Evolutionary conservation across 495 filamentous ascomycete genomes (phyloP).

Genomic region (Halenospora varia): DNA sequence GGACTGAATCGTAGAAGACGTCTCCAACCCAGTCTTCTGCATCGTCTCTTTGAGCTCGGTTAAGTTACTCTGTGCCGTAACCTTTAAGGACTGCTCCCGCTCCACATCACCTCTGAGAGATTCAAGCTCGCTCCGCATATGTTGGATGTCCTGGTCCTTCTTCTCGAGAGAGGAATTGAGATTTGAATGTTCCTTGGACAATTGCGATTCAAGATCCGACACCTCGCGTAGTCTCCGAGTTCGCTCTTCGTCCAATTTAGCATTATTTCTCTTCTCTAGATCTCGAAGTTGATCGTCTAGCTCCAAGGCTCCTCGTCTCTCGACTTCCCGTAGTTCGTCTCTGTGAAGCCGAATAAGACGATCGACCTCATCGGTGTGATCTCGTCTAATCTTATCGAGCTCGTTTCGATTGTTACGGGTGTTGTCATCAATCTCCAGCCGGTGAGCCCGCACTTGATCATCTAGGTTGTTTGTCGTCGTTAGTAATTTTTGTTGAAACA

Average conservation of each 20-base stretch:
- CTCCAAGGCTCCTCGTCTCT: slow-evolving; percentile 15
- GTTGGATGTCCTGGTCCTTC: slow-evolving; percentile 57
- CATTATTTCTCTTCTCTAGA: slow-evolving; percentile 17
- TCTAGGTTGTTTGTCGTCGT: slow-evolving; percentile 37
- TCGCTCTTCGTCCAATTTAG: slow-evolving; percentile 53
- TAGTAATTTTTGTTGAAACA: slow-evolving; percentile 33
- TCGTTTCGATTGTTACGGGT: slow-evolving; percentile 20
- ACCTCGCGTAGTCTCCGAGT: slow-evolving; percentile 57
- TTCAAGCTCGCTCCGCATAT: slow-evolving; percentile 49
- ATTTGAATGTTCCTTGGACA: slow-evolving; percentile 59
- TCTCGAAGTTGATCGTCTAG: slow-evolving; percentile 22
- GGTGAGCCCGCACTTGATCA: slow-evolving; percentile 47
- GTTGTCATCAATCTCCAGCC: slow-evolving; percentile 41
- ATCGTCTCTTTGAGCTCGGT: slow-evolving; percentile 53
- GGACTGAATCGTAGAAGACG: slow-evolving; percentile 54
- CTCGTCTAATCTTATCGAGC: slow-evolving; percentile 21
- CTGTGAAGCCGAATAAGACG: slow-evolving; percentile 21
- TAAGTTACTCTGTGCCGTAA: slow-evolving; percentile 54
- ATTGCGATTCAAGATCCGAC: slow-evolving; percentile 56
- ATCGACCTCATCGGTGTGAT: slow-evolving; percentile 21
- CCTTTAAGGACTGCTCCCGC: slow-evolving; percentile 53
- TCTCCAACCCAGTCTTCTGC: slow-evolving; percentile 59
- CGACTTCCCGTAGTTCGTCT: slow-evolving; percentile 20
- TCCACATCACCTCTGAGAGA: slow-evolving; percentile 55
- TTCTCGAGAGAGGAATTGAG: slow-evolving; percentile 56